Base-by-base conservation (phyloP, 1,284 basidiomycete species). In the Sanghuangporus baumii region DNA sequence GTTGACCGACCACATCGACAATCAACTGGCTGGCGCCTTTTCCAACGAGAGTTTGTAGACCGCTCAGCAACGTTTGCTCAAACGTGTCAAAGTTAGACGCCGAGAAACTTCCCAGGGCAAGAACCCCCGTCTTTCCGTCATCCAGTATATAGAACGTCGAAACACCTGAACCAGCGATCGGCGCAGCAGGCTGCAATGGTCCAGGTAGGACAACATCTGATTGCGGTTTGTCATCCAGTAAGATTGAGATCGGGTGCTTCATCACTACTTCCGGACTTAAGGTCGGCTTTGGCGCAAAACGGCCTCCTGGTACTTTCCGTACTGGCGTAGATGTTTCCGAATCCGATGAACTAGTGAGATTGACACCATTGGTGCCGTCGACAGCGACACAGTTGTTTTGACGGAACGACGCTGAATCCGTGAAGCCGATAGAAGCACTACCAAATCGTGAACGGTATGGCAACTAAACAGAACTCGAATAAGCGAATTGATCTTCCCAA, bases 51-150 rank as follows among this genome's bases (percentile, higher is more conserved):
- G 74, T 77, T 38, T 76, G 71, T 66, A 86, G 69, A 6, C 84
- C 85, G 1, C 72, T 72, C 56, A 86, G 66, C 59, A 86, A 69
- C 43, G 78, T 78, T 36, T 71, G 67, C 65, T 80, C 71, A 63
- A 86, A 78, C 2, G 67, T 67, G 56, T 72, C 70, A 66, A 81
- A 82, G 62, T 74, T 72, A 2, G 66, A 65, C 12, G 80, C 81
- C 0, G 79, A 79, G 71, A 86, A 86, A 69, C 83, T 85, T 16
- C 84, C 84, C 14, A 86, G 76, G 18, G 82, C 81, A 55, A 86
- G 73, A 1, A 86, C 81, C 41, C 83, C 84, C 0, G 83, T 85
- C 66, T 76, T 79, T n/a, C 73, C 73, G 63, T 86, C 83, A 2
- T 79, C 71, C 12, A 86, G 71, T 69, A 84, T 66, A 69, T 79